These are phyloP conservation scores for Sedum album DNA, from an alignment of 164 flowering plant genomes.

Conservation along the genomic window DNA sequence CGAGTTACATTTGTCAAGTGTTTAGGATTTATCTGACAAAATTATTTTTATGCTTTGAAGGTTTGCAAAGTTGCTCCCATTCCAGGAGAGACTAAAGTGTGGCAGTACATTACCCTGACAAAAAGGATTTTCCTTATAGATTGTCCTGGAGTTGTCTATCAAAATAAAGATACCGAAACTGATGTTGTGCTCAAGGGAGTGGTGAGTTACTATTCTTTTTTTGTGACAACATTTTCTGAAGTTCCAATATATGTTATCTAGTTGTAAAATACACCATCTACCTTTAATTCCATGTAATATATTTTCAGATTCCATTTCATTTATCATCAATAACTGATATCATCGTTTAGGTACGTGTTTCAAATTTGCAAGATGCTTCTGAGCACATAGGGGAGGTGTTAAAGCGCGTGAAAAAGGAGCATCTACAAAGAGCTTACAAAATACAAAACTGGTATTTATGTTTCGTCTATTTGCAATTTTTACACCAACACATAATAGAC, in stretches of 20 bases:
- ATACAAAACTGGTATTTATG: slow-evolving; percentile 69
- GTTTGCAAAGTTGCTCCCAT: slow-evolving; percentile 99
- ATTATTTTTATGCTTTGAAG: slow-evolving; percentile 23
- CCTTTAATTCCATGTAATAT: too few relatives aligned
- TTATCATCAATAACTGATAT: neutral
- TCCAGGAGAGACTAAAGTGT: slow-evolving; percentile 98
- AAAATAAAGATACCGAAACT: slow-evolving; percentile 78
- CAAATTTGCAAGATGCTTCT: slow-evolving; percentile 88
- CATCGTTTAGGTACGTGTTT: slow-evolving; percentile 67
- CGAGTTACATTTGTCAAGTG: neutral
- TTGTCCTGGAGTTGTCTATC: slow-evolving; percentile 99
- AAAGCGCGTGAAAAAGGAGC: slow-evolving; percentile 84
- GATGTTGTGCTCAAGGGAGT: slow-evolving; percentile 98
- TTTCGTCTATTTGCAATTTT: too few relatives aligned
- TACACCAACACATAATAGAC: too few relatives aligned
- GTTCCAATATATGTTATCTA: too few relatives aligned
- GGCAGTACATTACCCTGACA: slow-evolving; percentile 97
- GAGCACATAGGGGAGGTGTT: slow-evolving; percentile 96
- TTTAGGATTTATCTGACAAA: too few relatives aligned
- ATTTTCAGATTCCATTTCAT: too few relatives aligned
- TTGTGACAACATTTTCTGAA: neutral
- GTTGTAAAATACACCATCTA: too few relatives aligned
- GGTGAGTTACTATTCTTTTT: slow-evolving; percentile 37
- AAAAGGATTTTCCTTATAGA: slow-evolving; percentile 93
- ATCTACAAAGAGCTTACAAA: slow-evolving; percentile 83